Evolutionary conservation across 2,329 filamentous ascomycete species (phyloP), one percentile per base, ranked within the genome.

Genomic region (Raffaelea arxii): DNA sequence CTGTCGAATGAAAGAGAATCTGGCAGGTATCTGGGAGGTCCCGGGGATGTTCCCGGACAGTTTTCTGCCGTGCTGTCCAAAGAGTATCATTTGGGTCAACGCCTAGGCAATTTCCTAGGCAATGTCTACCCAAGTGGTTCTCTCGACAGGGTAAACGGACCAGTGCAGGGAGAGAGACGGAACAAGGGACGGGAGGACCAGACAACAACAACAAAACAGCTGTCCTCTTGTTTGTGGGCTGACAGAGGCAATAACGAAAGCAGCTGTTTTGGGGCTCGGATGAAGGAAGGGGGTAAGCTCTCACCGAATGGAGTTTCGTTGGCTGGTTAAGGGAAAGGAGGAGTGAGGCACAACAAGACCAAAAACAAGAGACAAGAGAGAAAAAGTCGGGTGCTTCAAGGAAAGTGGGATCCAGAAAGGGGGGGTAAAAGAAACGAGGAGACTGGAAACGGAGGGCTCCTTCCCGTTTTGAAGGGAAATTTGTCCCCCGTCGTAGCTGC

Each of bases 381-480:
- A 37, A 25, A 45, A 21, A 45, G 25, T 41, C 37, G 43, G 25
- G 43, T 46, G 43, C 19, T 46, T 24, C n/a, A 21, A 40, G 25
- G n/a, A n/a, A n/a, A 46, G 30, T 43, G 41, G 25, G 24, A 24
- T 19, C 40, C 14, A 18, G 40, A 7, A 4, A 36, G 19, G 32
- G 22, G 25, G 41, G 23, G 19, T 42, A 25, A 9, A 12, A 44
- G 9, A 25, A 18, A 25, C 14, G 25, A 23, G 4, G 24, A 21
- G 35, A 27, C 10, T 18, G 36, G 12, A 23, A 22, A 36, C 18
- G 18, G 27, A 37, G 44, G 41, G 44, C 44, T 36, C 32, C 37
- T 32, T 36, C 40, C 41, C 48, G 41, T 41, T 44, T 37, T 49
- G 44, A 46, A 44, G 40, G 36, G 46, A 46, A 47, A 36, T n/a